Evolutionary conservation across 2,329 filamentous ascomycete genomes (phyloP).

Genomic region (Leptoxyphium fumago): DNA sequence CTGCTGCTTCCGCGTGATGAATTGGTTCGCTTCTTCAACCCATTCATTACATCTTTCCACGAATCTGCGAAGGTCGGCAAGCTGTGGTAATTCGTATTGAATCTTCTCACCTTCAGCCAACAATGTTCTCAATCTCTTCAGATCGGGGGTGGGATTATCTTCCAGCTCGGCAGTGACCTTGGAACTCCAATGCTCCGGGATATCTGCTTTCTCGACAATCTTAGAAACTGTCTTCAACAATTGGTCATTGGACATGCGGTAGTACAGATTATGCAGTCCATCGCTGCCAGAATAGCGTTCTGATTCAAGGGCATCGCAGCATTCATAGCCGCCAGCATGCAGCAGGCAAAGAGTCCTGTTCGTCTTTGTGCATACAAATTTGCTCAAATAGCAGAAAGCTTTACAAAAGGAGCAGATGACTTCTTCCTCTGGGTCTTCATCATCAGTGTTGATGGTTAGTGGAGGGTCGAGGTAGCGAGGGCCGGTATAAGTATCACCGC

Average conservation of each 20-base stretch:
- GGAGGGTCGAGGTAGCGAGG: conserved; percentile 39
- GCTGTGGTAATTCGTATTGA: conserved; percentile 70
- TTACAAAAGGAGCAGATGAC: conserved; percentile 90
- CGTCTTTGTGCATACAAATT: conserved; percentile 70
- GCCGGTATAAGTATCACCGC: conserved; percentile 15
- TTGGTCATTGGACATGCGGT: conserved; percentile 59
- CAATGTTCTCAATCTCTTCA: conserved; percentile 72
- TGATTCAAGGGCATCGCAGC: conserved; percentile 54
- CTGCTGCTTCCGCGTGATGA: conserved; percentile 93
- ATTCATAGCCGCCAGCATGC: conserved; percentile 67
- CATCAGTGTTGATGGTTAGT: conserved; percentile 43
- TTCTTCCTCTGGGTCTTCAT: conserved; percentile 52
- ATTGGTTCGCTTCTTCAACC: conserved; percentile 93
- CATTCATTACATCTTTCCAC: conserved; percentile 95
- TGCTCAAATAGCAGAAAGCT: conserved; percentile 76
- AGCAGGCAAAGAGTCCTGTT: conserved; percentile 70
- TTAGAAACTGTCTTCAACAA: conserved; percentile 55
- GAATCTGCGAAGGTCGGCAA: conserved; percentile 71
- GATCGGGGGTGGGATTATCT: conserved; percentile 67
- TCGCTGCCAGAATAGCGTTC: conserved; percentile 45
- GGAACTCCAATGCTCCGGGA: conserved; percentile 78
- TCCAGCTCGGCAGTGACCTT: conserved; percentile 77
- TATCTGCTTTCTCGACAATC: conserved; percentile 69
- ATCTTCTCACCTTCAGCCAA: conserved; percentile 93
- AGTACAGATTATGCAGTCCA: conserved; percentile 56